These are phyloP conservation scores for Suhomyces sp. DNA, from an alignment of 805 yeast genomes.

Conservation along the genomic window DNA sequence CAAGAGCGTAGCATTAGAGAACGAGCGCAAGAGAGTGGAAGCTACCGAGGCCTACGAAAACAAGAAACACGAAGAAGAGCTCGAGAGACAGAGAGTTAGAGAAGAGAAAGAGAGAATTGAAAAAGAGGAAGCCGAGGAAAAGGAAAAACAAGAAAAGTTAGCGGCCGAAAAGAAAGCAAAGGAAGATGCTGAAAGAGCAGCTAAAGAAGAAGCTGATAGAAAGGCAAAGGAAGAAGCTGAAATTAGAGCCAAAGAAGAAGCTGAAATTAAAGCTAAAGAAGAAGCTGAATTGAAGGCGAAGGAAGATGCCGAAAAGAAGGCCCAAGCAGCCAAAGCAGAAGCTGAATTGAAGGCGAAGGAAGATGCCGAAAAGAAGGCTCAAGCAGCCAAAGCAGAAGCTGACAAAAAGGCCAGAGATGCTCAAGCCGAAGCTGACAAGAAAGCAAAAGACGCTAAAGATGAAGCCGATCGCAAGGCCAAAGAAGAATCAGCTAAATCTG, in stretches of 20 bases:
- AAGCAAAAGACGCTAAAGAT: neutral
- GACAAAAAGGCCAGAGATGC: neutral
- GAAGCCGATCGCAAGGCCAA: neutral
- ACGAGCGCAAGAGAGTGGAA: constrained; percentile 35
- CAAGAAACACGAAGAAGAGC: constrained; percentile 16
- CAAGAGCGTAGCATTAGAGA: constrained; percentile 33
- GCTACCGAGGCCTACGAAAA: constrained; percentile 38
- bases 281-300: constrained; percentile 21
- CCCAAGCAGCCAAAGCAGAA: constrained; percentile 31
- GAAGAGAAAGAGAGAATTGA: constrained; percentile 16
- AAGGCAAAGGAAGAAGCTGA: constrained; percentile 13
- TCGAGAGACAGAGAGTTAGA: constrained; percentile 14
- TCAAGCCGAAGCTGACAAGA: neutral
- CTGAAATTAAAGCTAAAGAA: constrained; percentile 27
- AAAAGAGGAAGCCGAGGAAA: constrained; percentile 28
- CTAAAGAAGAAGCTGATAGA: constrained; percentile 13
- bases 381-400: neutral
- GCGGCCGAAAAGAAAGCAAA: constrained; percentile 18
- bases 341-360: constrained; percentile 37
- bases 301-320: constrained; percentile 30
- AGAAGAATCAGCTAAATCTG: constrained; percentile 1
- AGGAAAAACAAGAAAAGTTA: constrained; percentile 27
- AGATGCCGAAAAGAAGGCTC: constrained; percentile 24
- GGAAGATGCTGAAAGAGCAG: constrained; percentile 1
- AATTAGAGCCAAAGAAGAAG: constrained; percentile 17